Base-by-base conservation (phyloP, 2,329 filamentous ascomycete species). In the Botrytis hyacinthi region DNA sequence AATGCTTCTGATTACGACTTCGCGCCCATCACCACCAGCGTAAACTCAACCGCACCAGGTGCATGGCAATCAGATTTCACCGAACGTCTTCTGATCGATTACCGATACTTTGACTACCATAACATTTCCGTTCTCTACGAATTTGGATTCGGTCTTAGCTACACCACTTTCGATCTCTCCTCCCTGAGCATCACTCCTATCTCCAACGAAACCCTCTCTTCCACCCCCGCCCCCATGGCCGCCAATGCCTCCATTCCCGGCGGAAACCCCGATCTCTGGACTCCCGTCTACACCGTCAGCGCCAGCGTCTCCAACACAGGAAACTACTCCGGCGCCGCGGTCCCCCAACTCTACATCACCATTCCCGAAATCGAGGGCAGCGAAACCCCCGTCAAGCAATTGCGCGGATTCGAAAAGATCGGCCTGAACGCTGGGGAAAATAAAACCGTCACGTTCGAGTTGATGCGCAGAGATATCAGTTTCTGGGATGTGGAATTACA, bases 381-480 rank as follows among this genome's bases (percentile, higher is more conserved):
- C 16, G 66, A 35, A 18, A 70, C 71, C 4, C 87, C 90, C 7
- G 82, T 85, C 4, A 84, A 86, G 35, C 85, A 89, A 22, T 89
- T 98, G 22, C 90, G 95, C 73, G 91, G 91, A 72, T 98, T 98
- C 79, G 92, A 84, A 68, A 94, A 93, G 83, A 84, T 97, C 72
- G 85, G 85, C 62, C 89, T 98, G 74, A 85, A 87, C 0, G 86
- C 93, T 0, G 93, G 93, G n/a, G 82, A 89, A 83, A 89, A 86
- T 70, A 86, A 84, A 4, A 87, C 85, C 2, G 96, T 95, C 84
- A 85, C 81, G 0, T 90, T 89, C 0, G 86, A 89, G 16, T 83
- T 98, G 73, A 95, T 90, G 26, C 88, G 94, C 59, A 89, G 93
- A 72, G 95, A 98, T 80, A 78, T 98, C 72, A 93, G 91, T 81